Base-by-base conservation (phyloP, 164 flowering plant genomes). In the Kingdonia uniflora region DNA sequence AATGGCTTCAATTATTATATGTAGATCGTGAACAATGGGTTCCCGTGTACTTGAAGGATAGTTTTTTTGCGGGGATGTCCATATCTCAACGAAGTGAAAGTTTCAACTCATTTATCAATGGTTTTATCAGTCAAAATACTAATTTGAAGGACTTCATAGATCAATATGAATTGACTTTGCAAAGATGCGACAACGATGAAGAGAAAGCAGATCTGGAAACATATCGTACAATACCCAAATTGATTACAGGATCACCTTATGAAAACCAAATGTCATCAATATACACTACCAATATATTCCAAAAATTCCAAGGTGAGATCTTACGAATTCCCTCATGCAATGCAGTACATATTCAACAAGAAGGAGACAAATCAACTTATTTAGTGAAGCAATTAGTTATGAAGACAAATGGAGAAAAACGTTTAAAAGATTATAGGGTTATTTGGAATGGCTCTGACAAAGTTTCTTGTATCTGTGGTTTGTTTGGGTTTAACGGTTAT, bases 181-280 rank as follows among this genome's bases (percentile, higher is more conserved):
- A 78, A 39, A 71, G 64, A 51, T 69, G 78, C 54, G 75, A 76
- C 57, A 81, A 84, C 39, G 79, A 69, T 70, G 94, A 84, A 64
- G 63, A 71, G 39, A 81, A 81, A 64, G 82, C 85, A 14, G 87
- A 84, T 64, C 76, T 68, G 65, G 87, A 85, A 59, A 81, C 95
- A 54, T 69, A 77, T 29, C 72, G 75, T 73, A 74, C 80, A 33
- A 71, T 71, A 14, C 97, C 95, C 23, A 69, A 73, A 16, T 55
- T 82, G 61, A 79, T 70, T 73, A 89, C 97, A 14, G 84, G 87
- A 41, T 84, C 88, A 10, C 97, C 97, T 7, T 83, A 85, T 87
- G 97, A 89, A 62, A 83, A 80, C 58, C 97, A 89, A 65, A 95
- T 85, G 25, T 91, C 95, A 52, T 65, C 60, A 58, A 64, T 76